Evolutionary conservation across 148 eudicot genomes (phyloP), one percentile per base, ranked within the genome.

Genomic region (Nepenthes mirabilis): DNA sequence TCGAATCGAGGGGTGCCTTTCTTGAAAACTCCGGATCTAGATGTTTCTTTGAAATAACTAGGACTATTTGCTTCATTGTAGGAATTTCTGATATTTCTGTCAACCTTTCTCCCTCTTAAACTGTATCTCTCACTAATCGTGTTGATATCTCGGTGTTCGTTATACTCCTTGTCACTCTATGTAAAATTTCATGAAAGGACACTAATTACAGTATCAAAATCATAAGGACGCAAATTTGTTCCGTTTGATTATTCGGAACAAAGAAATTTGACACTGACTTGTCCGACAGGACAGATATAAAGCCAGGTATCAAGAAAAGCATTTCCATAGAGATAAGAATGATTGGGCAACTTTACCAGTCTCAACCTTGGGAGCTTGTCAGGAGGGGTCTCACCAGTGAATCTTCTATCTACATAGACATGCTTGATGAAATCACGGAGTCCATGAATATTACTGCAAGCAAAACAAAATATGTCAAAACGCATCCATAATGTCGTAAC

Each of bases 371-470:
- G 59, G 56, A 55, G 64, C 78, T 65, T 64, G 34, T 65, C 69
- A 10, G 60, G 52, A 68, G 67, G 64, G 40, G 62, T 70, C 34
- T 72, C 88, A 49, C 86, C 83, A 35, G 86, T 68, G 68, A 54
- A 91, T 57, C 68, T 79, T 75, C 76, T 76, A 47, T 83, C 83
- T 52, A 78, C 81, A 59, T 88, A 91, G 55, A 83, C 79, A 56
- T 82, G 80, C 56, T 80, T 87, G 65, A 91, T 83, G 68, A 91
- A 88, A 40, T 83, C 88, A 35, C 93, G 91, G 37, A 91, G 76
- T 70, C 65, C 77, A 54, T 76, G 74, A 50, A 81, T 81, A 73
- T 83, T 83, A 69, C 97, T 91, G 69, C 60, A 61, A 60, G 55
- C 23, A 60, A 59, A 65, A 13, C 23, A 23, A n/a, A 47, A 55